phyloP scores from a whole-genome alignment of 352 stramenopile species.

The Pythium dissimile region DNA sequence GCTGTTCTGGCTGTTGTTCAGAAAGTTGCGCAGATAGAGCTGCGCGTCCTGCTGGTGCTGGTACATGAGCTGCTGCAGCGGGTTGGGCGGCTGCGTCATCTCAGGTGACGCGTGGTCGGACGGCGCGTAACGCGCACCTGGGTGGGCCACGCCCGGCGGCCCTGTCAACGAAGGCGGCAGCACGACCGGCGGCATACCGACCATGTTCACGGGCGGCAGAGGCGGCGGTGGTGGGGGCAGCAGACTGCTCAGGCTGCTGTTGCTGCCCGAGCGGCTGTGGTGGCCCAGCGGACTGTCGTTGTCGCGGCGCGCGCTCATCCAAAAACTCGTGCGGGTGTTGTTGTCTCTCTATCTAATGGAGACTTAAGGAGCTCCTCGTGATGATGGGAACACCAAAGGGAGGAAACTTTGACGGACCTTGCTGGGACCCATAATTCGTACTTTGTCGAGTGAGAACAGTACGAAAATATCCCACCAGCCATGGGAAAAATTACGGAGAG shows the following conservation, averaged over 20 bases:
- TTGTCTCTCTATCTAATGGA: not conserved
- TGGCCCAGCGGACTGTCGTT: conserved; percentile 21
- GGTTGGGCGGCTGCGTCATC: conserved; percentile 62
- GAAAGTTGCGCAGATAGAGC: conserved; percentile 24
- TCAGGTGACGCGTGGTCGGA: conserved; percentile 56
- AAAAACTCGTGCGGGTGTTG: not conserved
- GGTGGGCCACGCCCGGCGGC: conserved; percentile 14
- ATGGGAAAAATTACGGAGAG: conserved; percentile 24
- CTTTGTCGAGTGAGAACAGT: not conserved
- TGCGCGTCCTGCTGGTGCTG: conserved; percentile 37
- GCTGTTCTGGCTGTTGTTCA: conserved; percentile 9
- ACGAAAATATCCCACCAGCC: not conserved
- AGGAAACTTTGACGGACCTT: not conserved
- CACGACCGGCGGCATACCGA: conserved; percentile 25
- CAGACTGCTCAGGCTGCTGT: conserved; percentile 4
- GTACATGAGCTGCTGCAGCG: conserved; percentile 63
- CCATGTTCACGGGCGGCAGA: conserved; percentile 14
- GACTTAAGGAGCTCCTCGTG: not conserved
- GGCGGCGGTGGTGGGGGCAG: conserved; percentile 1
- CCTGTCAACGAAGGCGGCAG: conserved; percentile 9
- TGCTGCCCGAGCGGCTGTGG: conserved; percentile 10
- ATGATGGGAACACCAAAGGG: not conserved
- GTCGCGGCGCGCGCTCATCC: conserved; percentile 21
- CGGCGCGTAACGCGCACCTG: conserved; percentile 44
- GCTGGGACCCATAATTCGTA: not conserved